Conservation (phyloP, 345 rosid genomes). For the Turritis glabra region DNA sequence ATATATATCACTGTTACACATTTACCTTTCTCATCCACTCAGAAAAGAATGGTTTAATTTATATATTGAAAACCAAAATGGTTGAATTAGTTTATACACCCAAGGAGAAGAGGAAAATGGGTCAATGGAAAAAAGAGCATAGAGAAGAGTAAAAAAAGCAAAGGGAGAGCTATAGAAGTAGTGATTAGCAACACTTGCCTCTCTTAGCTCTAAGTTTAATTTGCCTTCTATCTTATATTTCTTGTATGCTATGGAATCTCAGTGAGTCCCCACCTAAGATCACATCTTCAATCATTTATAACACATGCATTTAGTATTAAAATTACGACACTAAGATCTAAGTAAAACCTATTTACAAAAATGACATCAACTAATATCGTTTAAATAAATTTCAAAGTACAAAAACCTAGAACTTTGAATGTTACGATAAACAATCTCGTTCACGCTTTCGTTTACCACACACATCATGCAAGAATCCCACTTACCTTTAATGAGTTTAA, state of each 20-base stretch:
- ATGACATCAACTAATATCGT: background rate
- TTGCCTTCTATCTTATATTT: constrained; percentile 24
- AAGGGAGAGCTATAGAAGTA: constrained; percentile 28
- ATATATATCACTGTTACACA: background rate
- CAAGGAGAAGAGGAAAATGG: constrained; percentile 21
- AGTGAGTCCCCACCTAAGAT: constrained; percentile 36
- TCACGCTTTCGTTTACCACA: background rate
- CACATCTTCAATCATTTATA: constrained; percentile 38
- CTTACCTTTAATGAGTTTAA: background rate
- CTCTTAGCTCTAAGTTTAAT: constrained; percentile 23
- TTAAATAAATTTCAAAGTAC: background rate
- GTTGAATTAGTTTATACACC: constrained; percentile 36
- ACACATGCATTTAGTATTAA: constrained; percentile 27
- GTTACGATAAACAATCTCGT: background rate
- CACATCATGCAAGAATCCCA: background rate
- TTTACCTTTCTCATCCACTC: constrained; percentile 20
- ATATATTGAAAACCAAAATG: constrained; percentile 12
- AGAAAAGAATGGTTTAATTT: constrained; percentile 12
- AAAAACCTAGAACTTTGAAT: background rate
- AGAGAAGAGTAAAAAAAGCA: constrained; percentile 32
- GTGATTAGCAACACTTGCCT: constrained; percentile 42
- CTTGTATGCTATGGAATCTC: constrained; percentile 32
- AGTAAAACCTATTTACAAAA: background rate
- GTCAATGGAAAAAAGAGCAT: constrained; percentile 38
- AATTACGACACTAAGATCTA: background rate